Evolutionary conservation across 805 yeast species (phyloP), one percentile per base, ranked within the genome.

Genomic region (Candida oleophila): DNA sequence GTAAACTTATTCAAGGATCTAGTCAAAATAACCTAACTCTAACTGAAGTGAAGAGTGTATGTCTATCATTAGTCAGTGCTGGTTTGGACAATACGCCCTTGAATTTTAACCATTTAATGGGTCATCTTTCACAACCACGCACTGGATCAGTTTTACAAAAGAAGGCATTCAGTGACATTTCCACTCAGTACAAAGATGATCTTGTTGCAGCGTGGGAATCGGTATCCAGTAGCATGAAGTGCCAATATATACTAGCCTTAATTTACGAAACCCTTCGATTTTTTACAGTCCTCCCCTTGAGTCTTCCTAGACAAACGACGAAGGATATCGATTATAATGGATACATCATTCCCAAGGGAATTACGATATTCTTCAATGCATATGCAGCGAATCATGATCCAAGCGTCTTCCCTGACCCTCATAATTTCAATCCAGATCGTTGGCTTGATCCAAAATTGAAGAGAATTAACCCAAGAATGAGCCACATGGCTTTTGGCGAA

Each of bases 21-120:
- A 16, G 12, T 9, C 21, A 19, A 16, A 11, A 16, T 16, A 36
- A 16, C 12, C 5, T 22, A 53, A 62, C 64, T 7, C 55, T 51
- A 2, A 61, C 62, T 7, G 88, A 84, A 55, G 57, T 81, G 42
- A 69, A 70, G 39, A 79, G 87, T 39, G 73, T 83, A 4, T 85
- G 91, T 56, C 66, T 86, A 36, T 83, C 91, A 0, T 80, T 85
- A 85, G 83, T 86, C 0, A 83, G 89, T 53, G 94, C 91, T 7
- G 94, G 94, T 0, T 65, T 86, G 20, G 92, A 86, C 57, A 86
- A 87, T 51, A 78, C 84, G 0, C 83, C 89, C 0, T 68, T 85
- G 28, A 84, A 80, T 41, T 68, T 85, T 42, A 77, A 78, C 50
- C 81, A 84, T 50, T 70, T 83, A 7, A 57, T 84, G 52, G 86